A percentile compares a stretch with the other conserved stretches of the same genome.
Evolutionary conservation across 73 alveolate species (phyloP).

Genomic region (Symbiodinium natans): DNA sequence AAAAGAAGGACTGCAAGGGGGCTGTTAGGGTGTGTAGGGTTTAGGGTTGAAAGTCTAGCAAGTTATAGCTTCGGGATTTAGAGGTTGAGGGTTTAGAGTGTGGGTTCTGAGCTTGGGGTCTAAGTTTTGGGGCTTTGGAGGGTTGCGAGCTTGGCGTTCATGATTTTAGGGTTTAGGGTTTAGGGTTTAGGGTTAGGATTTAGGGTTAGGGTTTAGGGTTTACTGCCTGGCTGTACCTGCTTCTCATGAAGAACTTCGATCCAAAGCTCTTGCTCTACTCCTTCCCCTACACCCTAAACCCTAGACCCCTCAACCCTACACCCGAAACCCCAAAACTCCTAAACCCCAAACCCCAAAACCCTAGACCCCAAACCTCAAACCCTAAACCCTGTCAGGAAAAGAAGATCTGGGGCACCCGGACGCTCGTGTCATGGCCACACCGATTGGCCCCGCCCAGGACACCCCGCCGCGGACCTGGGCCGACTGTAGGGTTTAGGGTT

Average conservation of each 20-base stretch:
- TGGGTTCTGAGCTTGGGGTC: background rate
- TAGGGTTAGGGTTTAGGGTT: too few relatives aligned
- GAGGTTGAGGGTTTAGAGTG: background rate
- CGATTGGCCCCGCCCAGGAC: slow-evolving; percentile 74
- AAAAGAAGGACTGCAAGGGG: background rate
- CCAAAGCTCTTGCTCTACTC: background rate
- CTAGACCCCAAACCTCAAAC: background rate
- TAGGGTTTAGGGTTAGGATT: too few relatives aligned
- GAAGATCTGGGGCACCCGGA: background rate
- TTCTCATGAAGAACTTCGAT: too few relatives aligned
- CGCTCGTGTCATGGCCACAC: slow-evolving; percentile 87
- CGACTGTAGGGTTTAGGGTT: background rate
- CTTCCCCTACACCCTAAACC: background rate
- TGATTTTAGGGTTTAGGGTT: too few relatives aligned
- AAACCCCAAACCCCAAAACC: background rate
- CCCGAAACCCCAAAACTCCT: background rate
- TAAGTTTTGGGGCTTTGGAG: background rate
- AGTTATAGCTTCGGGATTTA: background rate
- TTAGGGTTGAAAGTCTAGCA: background rate
- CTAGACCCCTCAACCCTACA: background rate
- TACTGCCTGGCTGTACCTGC: too few relatives aligned
- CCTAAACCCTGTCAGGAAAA: too few relatives aligned
- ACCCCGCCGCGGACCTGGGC: slow-evolving; percentile 22
- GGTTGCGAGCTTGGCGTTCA: background rate
- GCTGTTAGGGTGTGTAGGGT: background rate